Evolutionary conservation across 2,329 filamentous ascomycete genomes (phyloP).

Genomic region (Colletotrichum acutatum): DNA sequence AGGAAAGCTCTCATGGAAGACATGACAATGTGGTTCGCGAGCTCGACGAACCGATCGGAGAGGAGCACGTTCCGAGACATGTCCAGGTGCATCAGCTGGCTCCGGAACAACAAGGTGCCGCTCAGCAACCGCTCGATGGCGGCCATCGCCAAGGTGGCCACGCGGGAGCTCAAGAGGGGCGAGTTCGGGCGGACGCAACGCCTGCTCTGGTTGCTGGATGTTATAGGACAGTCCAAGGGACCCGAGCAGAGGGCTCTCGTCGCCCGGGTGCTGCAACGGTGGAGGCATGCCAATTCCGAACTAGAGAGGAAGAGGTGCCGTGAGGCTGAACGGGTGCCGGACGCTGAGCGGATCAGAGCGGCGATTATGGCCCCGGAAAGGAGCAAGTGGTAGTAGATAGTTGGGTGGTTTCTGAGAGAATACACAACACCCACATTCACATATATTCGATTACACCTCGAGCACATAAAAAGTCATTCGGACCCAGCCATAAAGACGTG

Average conservation of each 20-base stretch:
- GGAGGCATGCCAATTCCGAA: conserved; percentile 36
- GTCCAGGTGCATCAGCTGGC: conserved; percentile 22
- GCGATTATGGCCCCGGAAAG: neutral
- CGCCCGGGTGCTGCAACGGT: conserved; percentile 33
- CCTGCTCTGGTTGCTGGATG: conserved; percentile 43
- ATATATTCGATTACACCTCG: neutral
- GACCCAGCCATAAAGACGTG: neutral
- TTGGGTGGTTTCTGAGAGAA: conserved; percentile 8
- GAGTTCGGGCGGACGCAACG: conserved; percentile 45
- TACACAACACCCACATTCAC: conserved; percentile 1
- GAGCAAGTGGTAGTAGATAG: neutral
- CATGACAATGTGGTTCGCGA: conserved; percentile 45
- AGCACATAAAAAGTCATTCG: neutral
- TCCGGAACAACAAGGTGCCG: conserved; percentile 33
- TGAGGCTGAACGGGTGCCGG: neutral
- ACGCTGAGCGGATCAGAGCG: neutral
- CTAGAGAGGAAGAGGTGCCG: neutral
- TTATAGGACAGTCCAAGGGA: conserved; percentile 39
- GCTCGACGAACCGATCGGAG: conserved; percentile 40
- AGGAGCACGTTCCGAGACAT: conserved; percentile 2
- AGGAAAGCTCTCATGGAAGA: conserved; percentile 44
- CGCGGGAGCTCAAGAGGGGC: conserved; percentile 48
- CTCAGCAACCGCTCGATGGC: conserved; percentile 41
- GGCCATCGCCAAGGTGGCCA: conserved; percentile 41
- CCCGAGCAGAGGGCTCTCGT: conserved; percentile 34